These are phyloP conservation scores for Penicillium occitanis DNA, from an alignment of 2,329 filamentous ascomycete species.

Conservation along the genomic window DNA sequence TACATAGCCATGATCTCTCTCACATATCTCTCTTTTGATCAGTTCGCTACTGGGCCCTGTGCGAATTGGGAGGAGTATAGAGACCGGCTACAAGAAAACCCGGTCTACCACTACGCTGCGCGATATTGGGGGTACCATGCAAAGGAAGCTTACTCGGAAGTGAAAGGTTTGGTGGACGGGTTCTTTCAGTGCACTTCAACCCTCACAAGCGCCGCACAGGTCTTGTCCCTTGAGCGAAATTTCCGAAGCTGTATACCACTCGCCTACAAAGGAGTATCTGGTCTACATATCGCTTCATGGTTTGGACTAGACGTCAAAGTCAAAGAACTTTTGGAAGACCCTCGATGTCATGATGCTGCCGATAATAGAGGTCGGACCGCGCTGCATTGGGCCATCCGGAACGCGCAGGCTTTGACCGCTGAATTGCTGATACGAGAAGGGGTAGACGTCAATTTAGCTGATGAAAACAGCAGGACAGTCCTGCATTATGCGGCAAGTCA, in stretches of 20 bases:
- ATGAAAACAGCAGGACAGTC: neutral
- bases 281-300: neutral
- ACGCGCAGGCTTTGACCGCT: neutral
- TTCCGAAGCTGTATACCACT: neutral
- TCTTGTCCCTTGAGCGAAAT: neutral
- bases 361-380: neutral
- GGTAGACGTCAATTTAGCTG: neutral
- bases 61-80: neutral
- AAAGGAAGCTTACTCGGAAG: neutral
- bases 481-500: neutral
- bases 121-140: slow-evolving; percentile 25
- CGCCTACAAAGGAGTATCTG: neutral
- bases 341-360: neutral
- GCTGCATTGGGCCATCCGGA: neutral
- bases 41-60: slow-evolving; percentile 19
- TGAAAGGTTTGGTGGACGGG: neutral
- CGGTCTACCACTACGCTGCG: slow-evolving; percentile 25
- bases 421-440: neutral
- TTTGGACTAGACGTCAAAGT: neutral
- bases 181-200: neutral
- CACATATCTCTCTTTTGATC: slow-evolving; percentile 28
- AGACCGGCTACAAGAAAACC: slow-evolving; percentile 12
- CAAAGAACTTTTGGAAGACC: neutral
- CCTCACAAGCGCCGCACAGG: neutral
- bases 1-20: slow-evolving; percentile 24